Evolutionary conservation across 1,284 basidiomycete genomes (phyloP).

Genomic region (Cutaneotrichosporon cutaneum): DNA sequence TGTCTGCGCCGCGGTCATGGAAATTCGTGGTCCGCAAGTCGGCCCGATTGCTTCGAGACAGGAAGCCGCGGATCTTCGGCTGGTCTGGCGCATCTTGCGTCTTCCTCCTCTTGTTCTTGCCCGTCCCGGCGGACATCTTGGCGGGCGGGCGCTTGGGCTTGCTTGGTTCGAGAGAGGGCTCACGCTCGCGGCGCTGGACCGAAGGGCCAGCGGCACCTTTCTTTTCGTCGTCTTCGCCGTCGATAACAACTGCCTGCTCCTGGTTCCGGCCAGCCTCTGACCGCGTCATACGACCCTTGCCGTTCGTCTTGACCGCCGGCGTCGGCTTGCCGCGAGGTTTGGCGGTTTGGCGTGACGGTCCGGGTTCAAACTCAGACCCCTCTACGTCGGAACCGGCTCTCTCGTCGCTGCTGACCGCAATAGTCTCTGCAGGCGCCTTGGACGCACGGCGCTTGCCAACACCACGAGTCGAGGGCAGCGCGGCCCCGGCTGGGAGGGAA

Average conservation of each 20-base stretch:
- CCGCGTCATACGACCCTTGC: background rate
- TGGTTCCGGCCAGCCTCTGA: background rate
- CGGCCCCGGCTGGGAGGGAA: too few species aligned
- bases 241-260: background rate
- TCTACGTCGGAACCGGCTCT: background rate
- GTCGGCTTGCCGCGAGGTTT: background rate
- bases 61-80: background rate
- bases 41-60: too few species aligned
- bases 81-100: background rate
- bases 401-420: background rate
- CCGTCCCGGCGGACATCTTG: background rate
- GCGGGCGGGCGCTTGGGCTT: background rate
- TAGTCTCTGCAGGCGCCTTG: background rate
- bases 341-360: background rate
- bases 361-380: background rate
- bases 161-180: background rate
- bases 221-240: background rate
- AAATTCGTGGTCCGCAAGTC: too few species aligned
- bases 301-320: background rate
- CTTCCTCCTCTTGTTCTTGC: conserved; percentile 1
- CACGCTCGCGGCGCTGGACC: background rate
- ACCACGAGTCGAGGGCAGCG: too few species aligned
- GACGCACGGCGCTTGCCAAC: background rate
- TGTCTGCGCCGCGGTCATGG: background rate
- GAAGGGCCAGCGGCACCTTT: background rate